Evolutionary conservation across 805 yeast species (phyloP).

Genomic region (Blastobotrys attinorum): DNA sequence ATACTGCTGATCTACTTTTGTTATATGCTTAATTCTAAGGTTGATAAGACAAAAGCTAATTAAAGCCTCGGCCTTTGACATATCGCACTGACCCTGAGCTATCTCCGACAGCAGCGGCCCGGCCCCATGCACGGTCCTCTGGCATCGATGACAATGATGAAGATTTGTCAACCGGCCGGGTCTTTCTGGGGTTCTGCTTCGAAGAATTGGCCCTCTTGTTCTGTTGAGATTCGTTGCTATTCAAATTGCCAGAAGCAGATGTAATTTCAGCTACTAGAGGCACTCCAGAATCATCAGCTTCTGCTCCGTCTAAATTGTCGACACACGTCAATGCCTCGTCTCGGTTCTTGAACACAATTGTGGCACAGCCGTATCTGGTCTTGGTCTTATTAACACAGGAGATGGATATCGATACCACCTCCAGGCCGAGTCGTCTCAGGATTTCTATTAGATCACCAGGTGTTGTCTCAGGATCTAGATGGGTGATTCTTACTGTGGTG

Average conservation of each 20-base stretch:
- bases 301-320: constrained; percentile 5
- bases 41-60: too few species aligned
- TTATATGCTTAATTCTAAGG: too few species aligned
- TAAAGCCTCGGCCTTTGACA: constrained; percentile 1
- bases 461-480: constrained; percentile 2
- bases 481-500: constrained; percentile 1
- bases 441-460: constrained; percentile 1
- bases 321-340: constrained; percentile 6
- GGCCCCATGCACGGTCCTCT: background rate
- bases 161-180: too few species aligned
- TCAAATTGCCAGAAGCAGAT: too few species aligned
- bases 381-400: background rate
- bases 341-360: constrained; percentile 3
- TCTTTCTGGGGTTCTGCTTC: too few species aligned
- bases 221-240: too few species aligned
- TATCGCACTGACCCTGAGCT: background rate
- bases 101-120: background rate
- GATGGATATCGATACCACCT: background rate
- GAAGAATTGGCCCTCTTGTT: too few species aligned
- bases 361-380: constrained; percentile 2
- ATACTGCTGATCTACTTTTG: too few species aligned
- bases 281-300: constrained; percentile 7
- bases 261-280: constrained; percentile 4
- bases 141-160: too few species aligned
- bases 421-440: background rate